Conservation (phyloP, 2,329 filamentous ascomycete species). For the Colletotrichum gigasporum region DNA sequence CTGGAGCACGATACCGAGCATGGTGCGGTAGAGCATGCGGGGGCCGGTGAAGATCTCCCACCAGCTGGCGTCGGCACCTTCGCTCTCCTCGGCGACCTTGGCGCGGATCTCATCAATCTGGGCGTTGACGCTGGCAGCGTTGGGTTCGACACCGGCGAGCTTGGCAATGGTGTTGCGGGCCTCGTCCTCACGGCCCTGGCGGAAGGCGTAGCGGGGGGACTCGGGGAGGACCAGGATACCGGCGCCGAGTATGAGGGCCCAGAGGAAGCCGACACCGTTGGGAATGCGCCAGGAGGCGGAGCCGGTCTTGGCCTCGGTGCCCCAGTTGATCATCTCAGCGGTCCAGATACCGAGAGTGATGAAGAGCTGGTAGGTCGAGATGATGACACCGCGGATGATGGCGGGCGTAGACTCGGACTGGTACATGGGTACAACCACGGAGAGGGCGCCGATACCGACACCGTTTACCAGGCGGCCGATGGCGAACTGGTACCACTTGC, state of each 20-base stretch:
- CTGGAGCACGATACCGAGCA: conserved; percentile 70
- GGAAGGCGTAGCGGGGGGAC: conserved; percentile 61
- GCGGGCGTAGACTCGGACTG: conserved; percentile 73
- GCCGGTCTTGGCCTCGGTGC: conserved; percentile 57
- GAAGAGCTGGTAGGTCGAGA: conserved; percentile 74
- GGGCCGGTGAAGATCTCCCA: conserved; percentile 74
- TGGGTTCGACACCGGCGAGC: conserved; percentile 52
- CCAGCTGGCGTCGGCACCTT: conserved; percentile 55
- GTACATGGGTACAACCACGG: conserved; percentile 74
- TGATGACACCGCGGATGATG: conserved; percentile 70
- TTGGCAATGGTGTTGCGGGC: conserved; percentile 58
- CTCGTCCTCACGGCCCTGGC: conserved; percentile 55
- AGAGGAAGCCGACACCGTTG: conserved; percentile 63
- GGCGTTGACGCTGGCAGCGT: conserved; percentile 51
- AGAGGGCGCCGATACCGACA: conserved; percentile 71
- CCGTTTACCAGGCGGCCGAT: conserved; percentile 73
- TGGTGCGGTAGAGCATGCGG: conserved; percentile 71
- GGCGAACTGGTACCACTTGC: conserved; percentile 71
- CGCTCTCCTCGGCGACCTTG: conserved; percentile 59
- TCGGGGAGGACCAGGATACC: conserved; percentile 65
- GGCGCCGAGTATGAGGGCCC: conserved; percentile 61
- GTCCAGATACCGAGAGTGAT: conserved; percentile 75
- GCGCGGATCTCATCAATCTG: conserved; percentile 62
- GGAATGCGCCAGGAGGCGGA: conserved; percentile 71
- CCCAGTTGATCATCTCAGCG: conserved; percentile 68